Base-by-base conservation (phyloP, 176 grass and related monocot species). In the Bromus sterilis region DNA sequence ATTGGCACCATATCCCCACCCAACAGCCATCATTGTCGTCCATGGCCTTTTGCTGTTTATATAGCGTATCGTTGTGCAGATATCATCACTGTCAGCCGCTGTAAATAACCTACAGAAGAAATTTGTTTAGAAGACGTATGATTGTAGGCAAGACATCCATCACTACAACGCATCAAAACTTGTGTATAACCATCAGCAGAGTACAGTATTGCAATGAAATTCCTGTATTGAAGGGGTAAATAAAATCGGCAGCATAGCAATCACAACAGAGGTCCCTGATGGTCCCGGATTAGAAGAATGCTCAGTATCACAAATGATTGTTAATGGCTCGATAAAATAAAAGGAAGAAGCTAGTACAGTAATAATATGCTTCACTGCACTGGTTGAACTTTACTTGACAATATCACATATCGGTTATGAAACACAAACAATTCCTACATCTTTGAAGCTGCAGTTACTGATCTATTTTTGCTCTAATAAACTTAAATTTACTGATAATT, bases 41-140 rank as follows among this genome's bases (percentile, higher is more conserved):
- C 95, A 98, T 53, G 92, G 90, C 61, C 95, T 82, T 79, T 91
- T 74, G 31, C 58, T 84, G 76, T 89, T 94, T 71, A 98, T 58
- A 57, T 89, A 98, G 49, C 67, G 75, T 58, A 94, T 56, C 35
- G 74, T 84, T 77, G 90, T 88, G 75, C 74, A 74, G 78, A 98
- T 77, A 89, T 98, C 95, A 81, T 98, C 95, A 84, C 95, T 94
- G 79, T 98, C 95, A 91, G 95, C 95, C 46, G 90, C 95, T 89
- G 95, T 93, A 86, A 98, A 98, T 93, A 98, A 94, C 92, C 95
- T 98, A 87, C 87, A 96, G 79, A 80, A 93, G 83, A 84, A 94
- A 83, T 51, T 75, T 82, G 57, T 84, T 86, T 84, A 70, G 59
- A 90, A 81, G 78, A 60, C 66, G 71, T 82, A 60, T 15, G 81